Conservation (phyloP, 2,329 filamentous ascomycete genomes). For the Aspergillus jensenii region DNA sequence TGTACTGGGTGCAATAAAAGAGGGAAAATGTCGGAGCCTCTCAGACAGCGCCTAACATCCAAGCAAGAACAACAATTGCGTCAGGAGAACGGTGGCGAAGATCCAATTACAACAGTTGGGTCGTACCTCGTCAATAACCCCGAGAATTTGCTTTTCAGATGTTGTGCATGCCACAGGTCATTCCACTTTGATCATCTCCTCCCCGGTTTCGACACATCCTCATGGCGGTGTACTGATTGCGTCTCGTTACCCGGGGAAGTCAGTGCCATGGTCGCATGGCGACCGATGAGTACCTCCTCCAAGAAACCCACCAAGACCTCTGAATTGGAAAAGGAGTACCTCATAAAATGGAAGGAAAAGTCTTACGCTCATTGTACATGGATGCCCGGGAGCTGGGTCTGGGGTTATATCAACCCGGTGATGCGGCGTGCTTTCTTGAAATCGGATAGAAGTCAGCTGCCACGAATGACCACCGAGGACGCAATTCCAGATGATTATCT, state of each 20-base stretch:
- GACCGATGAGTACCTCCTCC: constrained; percentile 65
- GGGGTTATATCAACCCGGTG: constrained; percentile 60
- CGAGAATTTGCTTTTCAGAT: constrained; percentile 79
- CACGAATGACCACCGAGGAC: constrained; percentile 70
- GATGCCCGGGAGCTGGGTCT: constrained; percentile 89
- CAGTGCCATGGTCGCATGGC: constrained; percentile 82
- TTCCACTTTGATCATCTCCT: constrained; percentile 87
- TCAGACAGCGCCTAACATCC: constrained; percentile 69
- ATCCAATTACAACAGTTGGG: constrained; percentile 69
- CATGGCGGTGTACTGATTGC: constrained; percentile 81
- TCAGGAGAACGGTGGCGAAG: constrained; percentile 72
- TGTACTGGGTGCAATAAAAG: constrained; percentile 69
- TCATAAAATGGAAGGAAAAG: constrained; percentile 79
- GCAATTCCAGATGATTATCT: constrained; percentile 87
- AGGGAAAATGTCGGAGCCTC: constrained; percentile 72
- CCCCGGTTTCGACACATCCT: constrained; percentile 25
- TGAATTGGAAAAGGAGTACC: constrained; percentile 84
- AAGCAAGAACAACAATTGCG: constrained; percentile 82
- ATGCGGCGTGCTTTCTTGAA: constrained; percentile 79
- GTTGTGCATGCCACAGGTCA: constrained; percentile 69
- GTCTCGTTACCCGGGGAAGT: constrained; percentile 65
- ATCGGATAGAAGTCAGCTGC: constrained; percentile 60
- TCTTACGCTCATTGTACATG: constrained; percentile 83
- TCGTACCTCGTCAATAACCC: constrained; percentile 69
- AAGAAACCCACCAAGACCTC: constrained; percentile 21